Evolutionary conservation across 176 grass and related monocot species (phyloP).

Genomic region (Ensete ventricosum): DNA sequence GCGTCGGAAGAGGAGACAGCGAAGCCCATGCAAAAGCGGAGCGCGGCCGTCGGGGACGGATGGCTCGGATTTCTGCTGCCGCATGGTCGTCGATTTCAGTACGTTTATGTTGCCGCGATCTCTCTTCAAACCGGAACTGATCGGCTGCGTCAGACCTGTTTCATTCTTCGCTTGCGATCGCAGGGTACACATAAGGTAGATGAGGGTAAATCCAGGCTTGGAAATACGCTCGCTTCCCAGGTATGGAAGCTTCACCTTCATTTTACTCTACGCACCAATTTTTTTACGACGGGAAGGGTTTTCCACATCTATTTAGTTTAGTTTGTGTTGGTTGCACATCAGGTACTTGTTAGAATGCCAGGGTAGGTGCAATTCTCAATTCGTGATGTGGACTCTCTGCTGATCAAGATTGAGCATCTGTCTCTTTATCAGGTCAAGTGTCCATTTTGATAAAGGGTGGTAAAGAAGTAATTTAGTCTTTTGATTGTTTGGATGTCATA

Average conservation of each 20-base stretch:
- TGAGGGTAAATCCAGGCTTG: constrained; percentile 58
- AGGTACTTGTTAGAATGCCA: background rate
- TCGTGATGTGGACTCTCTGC: no score
- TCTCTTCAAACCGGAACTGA: background rate
- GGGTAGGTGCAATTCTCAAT: background rate
- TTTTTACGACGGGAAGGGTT: background rate
- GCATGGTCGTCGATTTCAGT: constrained; percentile 94
- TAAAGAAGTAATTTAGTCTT: no score
- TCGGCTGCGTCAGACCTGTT: background rate
- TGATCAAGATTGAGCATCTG: no score
- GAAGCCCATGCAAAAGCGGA: constrained; percentile 43
- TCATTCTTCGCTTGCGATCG: background rate
- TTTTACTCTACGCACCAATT: background rate
- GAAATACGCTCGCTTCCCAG: constrained; percentile 49
- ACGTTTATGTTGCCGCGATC: constrained; percentile 6
- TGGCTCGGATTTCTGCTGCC: constrained; percentile 81
- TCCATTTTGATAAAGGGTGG: no score
- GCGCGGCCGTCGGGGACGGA: constrained; percentile 61
- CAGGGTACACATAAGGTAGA: constrained; percentile 82
- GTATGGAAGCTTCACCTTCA: constrained; percentile 9
- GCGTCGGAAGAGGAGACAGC: no score
- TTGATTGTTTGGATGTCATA: no score
- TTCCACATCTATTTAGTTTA: background rate
- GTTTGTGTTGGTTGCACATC: background rate
- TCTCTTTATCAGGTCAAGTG: no score